Evolutionary conservation across 306 rosid genomes (phyloP).

Genomic region (Ormosia semicastrata): DNA sequence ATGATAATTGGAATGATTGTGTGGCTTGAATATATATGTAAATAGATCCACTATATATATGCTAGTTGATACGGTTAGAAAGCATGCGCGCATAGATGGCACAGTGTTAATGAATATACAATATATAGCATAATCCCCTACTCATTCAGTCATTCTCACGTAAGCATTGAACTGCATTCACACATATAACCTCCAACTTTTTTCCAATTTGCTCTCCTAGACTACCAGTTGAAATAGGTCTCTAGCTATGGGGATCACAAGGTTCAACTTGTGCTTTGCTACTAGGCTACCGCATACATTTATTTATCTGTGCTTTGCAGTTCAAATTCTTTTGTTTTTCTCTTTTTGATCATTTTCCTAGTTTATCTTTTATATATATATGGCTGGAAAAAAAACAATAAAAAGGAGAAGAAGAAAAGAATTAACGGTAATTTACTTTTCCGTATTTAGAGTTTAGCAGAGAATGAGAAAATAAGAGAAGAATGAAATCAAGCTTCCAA

Average conservation of each 20-base stretch:
- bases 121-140: not conserved
- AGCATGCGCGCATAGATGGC: constrained; percentile 53
- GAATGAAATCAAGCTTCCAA: not conserved
- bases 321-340: not conserved
- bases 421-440: not conserved
- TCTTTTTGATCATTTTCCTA: not conserved
- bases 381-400: not conserved
- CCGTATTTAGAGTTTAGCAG: not conserved
- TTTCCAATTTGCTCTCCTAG: not conserved
- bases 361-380: not conserved
- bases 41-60: constrained; percentile 16
- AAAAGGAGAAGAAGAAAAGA: not conserved
- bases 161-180: constrained; percentile 39
- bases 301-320: no score
- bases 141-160: constrained; percentile 50
- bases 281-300: not conserved
- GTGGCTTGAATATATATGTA: constrained; percentile 42
- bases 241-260: not conserved
- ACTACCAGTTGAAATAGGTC: not conserved
- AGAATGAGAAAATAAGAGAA: not conserved
- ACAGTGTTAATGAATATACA: not conserved
- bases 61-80: constrained; percentile 18
- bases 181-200: not conserved
- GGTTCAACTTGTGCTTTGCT: not conserved
- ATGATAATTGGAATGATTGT: constrained; percentile 50